phyloP scores from a whole-genome alignment of 2,329 filamentous ascomycete species.

The Colletotrichum sp. region DNA sequence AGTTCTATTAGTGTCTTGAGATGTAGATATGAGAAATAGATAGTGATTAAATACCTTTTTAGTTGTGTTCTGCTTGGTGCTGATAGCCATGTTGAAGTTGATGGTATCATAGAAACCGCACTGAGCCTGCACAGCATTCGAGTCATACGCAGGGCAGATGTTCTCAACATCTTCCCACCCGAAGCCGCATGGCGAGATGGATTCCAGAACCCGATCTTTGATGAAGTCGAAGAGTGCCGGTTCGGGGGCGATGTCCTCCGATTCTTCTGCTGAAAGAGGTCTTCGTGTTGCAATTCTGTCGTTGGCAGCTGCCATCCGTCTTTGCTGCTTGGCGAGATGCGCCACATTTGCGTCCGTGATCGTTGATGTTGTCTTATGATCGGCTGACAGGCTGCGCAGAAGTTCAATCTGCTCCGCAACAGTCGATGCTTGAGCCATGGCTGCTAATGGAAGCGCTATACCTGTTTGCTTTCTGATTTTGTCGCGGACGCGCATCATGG shows the following conservation, averaged over 20 bases:
- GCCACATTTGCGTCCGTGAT: neutral
- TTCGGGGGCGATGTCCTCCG: neutral
- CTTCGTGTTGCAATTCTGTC: neutral
- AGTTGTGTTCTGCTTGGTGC: neutral
- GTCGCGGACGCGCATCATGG: neutral
- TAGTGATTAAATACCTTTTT: rapidly evolving
- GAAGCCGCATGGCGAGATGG: neutral
- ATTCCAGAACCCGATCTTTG: neutral
- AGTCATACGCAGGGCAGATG: neutral
- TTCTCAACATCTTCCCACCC: neutral
- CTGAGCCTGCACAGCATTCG: neutral
- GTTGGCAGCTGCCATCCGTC: neutral
- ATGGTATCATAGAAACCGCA: neutral
- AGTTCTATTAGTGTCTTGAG: rapidly evolving
- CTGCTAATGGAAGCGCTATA: neutral
- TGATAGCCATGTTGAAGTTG: neutral
- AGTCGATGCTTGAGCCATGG: neutral
- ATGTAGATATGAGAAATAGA: neutral
- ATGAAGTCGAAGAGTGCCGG: neutral
- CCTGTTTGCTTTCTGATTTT: neutral
- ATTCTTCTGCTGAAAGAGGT: neutral
- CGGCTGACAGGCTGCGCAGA: neutral
- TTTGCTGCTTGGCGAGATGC: neutral
- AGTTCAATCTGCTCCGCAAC: neutral
- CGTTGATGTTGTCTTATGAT: neutral